Percentiles rank a stretch among this genome's conserved stretches.
Conservation (phyloP, 2,329 filamentous ascomycete genomes). For the Alternaria brassicicola region DNA sequence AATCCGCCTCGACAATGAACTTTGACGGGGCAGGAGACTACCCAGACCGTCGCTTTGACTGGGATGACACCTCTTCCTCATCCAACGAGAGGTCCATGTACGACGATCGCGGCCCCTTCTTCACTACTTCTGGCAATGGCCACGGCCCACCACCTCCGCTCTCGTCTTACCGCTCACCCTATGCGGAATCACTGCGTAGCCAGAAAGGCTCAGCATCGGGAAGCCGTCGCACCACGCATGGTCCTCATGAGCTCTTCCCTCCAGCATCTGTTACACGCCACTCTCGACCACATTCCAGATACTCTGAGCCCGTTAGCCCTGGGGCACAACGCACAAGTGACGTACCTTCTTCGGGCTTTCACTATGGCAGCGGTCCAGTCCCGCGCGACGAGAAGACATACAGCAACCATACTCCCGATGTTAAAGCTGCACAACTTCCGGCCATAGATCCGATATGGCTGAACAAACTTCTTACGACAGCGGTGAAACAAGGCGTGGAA, state of each 20-base stretch:
- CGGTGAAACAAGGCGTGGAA: constrained; percentile 31
- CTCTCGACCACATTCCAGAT: constrained; percentile 7
- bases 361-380: constrained; percentile 39
- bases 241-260: not conserved
- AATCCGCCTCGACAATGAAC: constrained; percentile 30
- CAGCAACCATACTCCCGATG: not conserved
- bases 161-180: constrained; percentile 18
- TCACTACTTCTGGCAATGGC: not conserved
- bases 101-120: constrained; percentile 24
- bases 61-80: constrained; percentile 18
- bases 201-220: constrained; percentile 7
- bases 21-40: constrained; percentile 38
- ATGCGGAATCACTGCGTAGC: constrained; percentile 19
- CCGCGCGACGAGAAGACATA: constrained; percentile 14
- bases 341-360: constrained; percentile 20
- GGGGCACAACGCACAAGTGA: constrained; percentile 1
- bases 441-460: constrained; percentile 23
- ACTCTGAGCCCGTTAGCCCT: constrained; percentile 19
- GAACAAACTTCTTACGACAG: constrained; percentile 22
- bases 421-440: not conserved
- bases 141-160: constrained; percentile 9
- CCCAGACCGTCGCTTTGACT: constrained; percentile 16
- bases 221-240: not conserved
- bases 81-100: constrained; percentile 9
- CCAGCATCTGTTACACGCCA: not conserved